phyloP scores from a whole-genome alignment of 805 yeast genomes.

The Monosporozyma unispora region DNA sequence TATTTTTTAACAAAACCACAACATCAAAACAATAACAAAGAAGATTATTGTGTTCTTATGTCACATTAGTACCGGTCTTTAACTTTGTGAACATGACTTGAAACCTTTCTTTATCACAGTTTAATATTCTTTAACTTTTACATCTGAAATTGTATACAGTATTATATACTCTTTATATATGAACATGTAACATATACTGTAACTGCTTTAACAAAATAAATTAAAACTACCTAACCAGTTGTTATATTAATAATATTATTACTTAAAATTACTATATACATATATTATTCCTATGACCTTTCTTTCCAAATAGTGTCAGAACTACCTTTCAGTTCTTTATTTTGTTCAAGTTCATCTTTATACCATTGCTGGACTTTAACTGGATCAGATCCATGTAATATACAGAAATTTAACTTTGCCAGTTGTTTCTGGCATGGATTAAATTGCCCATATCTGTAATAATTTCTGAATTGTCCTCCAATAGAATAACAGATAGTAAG shows the following conservation, averaged over 20 bases:
- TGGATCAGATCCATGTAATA: conserved; percentile 45
- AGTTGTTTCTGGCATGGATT: conserved; percentile 62
- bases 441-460: conserved; percentile 75
- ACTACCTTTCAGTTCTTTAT: conserved; percentile 57
- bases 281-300: conserved; percentile 5
- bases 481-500: conserved; percentile 76
- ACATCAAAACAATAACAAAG: neutral
- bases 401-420: conserved; percentile 72
- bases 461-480: conserved; percentile 81
- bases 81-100: neutral
- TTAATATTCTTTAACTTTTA: neutral
- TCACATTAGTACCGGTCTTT: neutral
- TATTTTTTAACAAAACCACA: neutral
- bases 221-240: neutral
- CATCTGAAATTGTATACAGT: neutral
- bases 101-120: neutral
- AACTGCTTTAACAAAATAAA: neutral
- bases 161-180: neutral
- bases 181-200: neutral
- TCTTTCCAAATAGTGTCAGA: conserved; percentile 81
- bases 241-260: neutral
- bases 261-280: neutral
- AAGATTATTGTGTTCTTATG: neutral
- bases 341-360: conserved; percentile 45
- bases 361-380: conserved; percentile 65